These are phyloP conservation scores for Naematelia aurantialba DNA, from an alignment of 768 basidiomycete species.

Conservation along the genomic window DNA sequence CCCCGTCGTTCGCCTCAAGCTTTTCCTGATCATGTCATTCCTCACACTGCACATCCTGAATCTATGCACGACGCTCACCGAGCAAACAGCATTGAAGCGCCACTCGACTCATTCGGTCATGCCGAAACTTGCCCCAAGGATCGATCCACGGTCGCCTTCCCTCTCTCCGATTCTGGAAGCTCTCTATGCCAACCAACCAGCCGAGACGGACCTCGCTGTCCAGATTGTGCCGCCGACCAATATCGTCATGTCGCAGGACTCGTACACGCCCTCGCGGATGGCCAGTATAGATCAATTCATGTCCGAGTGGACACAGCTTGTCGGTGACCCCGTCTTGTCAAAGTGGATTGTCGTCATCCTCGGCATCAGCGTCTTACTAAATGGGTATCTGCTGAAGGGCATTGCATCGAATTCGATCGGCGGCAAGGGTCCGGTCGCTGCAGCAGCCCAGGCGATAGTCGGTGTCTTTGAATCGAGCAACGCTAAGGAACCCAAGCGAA, in stretches of 20 bases:
- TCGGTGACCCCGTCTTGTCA: slow-evolving; percentile 86
- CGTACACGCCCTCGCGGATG: slow-evolving; percentile 37
- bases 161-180: slow-evolving; percentile 61
- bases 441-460: slow-evolving; percentile 52
- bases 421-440: slow-evolving; percentile 51
- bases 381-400: slow-evolving; percentile 83
- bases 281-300: slow-evolving; percentile 78
- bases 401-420: slow-evolving; percentile 52
- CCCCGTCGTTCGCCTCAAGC: slow-evolving; percentile 80
- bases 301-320: slow-evolving; percentile 81
- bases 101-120: slow-evolving; percentile 50
- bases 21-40: slow-evolving; percentile 88
- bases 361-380: slow-evolving; percentile 78
- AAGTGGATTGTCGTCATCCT: slow-evolving; percentile 93
- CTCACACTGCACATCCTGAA: slow-evolving; percentile 86
- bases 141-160: slow-evolving; percentile 66
- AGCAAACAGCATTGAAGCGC: slow-evolving; percentile 58
- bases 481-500: slow-evolving; percentile 17
- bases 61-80: slow-evolving; percentile 82
- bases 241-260: slow-evolving; percentile 31
- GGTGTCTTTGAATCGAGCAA: slow-evolving; percentile 38
- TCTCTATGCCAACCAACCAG: slow-evolving; percentile 54
- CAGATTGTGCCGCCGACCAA: slow-evolving; percentile 41
- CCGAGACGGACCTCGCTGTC: slow-evolving; percentile 38
- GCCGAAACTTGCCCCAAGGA: slow-evolving; percentile 39